A percentile compares a stretch with the other conserved stretches of the same genome.
Evolutionary conservation across 176 grass and related monocot genomes (phyloP).

Genomic region (Carex pumila): DNA sequence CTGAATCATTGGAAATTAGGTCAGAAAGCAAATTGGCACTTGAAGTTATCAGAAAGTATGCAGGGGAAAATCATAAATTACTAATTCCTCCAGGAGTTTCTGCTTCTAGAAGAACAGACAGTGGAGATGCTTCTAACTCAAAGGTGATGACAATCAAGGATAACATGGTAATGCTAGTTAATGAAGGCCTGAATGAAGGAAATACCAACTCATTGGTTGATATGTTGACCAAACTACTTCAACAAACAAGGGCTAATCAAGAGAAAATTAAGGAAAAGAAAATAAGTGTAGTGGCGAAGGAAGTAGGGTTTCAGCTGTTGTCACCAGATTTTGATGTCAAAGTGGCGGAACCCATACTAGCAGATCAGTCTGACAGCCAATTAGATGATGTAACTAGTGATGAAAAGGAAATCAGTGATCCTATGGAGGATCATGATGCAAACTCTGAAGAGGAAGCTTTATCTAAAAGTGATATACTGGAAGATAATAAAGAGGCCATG

Average conservation of each 20-base stretch:
- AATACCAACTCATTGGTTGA: slow-evolving; percentile 45
- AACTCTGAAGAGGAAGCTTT: slow-evolving; percentile 17
- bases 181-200: slow-evolving; percentile 48
- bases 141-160: slow-evolving; percentile 63
- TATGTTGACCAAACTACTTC: slow-evolving; percentile 59
- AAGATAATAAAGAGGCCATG: slow-evolving; percentile 2
- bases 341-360: slow-evolving; percentile 25
- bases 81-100: slow-evolving; percentile 19
- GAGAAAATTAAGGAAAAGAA: slow-evolving; percentile 50
- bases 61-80: slow-evolving; percentile 37
- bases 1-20: slow-evolving; percentile 54
- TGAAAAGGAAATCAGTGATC: slow-evolving; percentile 7
- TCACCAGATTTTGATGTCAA: slow-evolving; percentile 61
- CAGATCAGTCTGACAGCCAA: slow-evolving; percentile 19
- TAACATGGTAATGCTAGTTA: slow-evolving; percentile 68
- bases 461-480: background rate
- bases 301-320: slow-evolving; percentile 59
- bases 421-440: slow-evolving; percentile 8
- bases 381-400: slow-evolving; percentile 17
- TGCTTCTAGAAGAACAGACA: slow-evolving; percentile 38
- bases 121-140: slow-evolving; percentile 39
- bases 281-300: slow-evolving; percentile 61
- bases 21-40: slow-evolving; percentile 73
- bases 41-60: slow-evolving; percentile 66
- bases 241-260: slow-evolving; percentile 39